Conservation (phyloP, 2,329 filamentous ascomycete species). For the Sporothrix curviconia region DNA sequence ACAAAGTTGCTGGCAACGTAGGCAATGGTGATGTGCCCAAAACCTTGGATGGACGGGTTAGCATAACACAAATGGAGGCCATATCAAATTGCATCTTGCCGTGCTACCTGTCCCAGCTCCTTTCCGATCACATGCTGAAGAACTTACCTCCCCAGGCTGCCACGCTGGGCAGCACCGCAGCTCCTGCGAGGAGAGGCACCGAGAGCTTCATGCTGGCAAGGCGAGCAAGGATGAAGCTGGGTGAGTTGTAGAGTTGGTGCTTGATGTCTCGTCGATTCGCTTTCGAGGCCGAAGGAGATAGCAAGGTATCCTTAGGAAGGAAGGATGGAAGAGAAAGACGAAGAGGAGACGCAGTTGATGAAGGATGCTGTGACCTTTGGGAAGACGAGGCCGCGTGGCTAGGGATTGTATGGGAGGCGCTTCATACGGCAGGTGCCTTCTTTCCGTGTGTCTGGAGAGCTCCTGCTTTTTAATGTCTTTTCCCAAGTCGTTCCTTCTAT, state of each 20-base stretch:
- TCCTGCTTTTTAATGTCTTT: too few species aligned
- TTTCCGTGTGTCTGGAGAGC: background rate
- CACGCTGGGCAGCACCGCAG: constrained; percentile 28
- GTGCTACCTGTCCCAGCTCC: too few species aligned
- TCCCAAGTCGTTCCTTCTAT: too few species aligned
- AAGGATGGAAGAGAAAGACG: background rate
- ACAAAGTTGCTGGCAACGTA: constrained; percentile 58
- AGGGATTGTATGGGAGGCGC: background rate
- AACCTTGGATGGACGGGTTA: constrained; percentile 32
- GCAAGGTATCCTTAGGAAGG: background rate
- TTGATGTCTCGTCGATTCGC: too few species aligned
- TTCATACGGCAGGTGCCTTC: background rate
- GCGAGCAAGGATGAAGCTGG: background rate
- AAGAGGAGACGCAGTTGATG: too few species aligned
- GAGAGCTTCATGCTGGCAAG: constrained; percentile 16
- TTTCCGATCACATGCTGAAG: too few species aligned
- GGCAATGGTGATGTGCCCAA: constrained; percentile 61
- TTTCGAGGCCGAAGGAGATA: too few species aligned
- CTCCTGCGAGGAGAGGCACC: constrained; percentile 24
- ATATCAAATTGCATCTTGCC: too few species aligned
- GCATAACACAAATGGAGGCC: background rate
- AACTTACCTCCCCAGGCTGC: constrained; percentile 38
- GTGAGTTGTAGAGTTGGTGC: background rate
- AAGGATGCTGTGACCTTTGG: too few species aligned
- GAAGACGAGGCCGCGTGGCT: too few species aligned